Percentiles rank a stretch among this genome's conserved stretches.
Evolutionary conservation across 805 yeast species (phyloP).

Genomic region (Candida tallmaniae): DNA sequence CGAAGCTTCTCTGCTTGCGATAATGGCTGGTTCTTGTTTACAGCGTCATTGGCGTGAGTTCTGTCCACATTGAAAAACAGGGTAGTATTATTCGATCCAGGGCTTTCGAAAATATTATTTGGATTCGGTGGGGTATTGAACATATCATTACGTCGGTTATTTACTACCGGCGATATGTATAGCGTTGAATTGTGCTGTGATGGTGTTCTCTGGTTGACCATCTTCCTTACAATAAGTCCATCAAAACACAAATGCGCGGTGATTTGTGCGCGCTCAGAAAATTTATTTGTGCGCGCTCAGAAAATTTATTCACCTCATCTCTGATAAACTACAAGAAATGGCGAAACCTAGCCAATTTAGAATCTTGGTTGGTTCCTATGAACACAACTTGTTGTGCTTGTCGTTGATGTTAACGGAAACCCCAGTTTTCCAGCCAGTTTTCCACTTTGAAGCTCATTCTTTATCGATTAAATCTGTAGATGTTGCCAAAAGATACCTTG

Average conservation of each 20-base stretch:
- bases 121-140: constrained; percentile 49
- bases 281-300: constrained; percentile 1
- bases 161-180: constrained; percentile 65
- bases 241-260: constrained; percentile 2
- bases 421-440: constrained; percentile 84
- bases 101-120: constrained; percentile 38
- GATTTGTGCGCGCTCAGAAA: constrained; percentile 1
- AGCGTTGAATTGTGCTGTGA: constrained; percentile 71
- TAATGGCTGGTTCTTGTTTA: constrained; percentile 17
- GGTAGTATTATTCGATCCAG: constrained; percentile 30
- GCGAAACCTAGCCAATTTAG: constrained; percentile 42
- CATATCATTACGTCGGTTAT: constrained; percentile 35
- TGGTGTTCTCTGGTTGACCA: constrained; percentile 21
- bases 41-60: constrained; percentile 1
- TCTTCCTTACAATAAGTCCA: too few species aligned
- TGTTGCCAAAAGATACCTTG: constrained; percentile 75
- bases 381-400: constrained; percentile 82
- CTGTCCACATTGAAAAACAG: constrained; percentile 34
- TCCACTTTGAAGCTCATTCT: constrained; percentile 94
- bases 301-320: constrained; percentile 5
- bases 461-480: constrained; percentile 84
- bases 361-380: constrained; percentile 91
- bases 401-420: constrained; percentile 42
- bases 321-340: not conserved
- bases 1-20: constrained; percentile 83